phyloP scores from a whole-genome alignment of 2,329 filamentous ascomycete genomes.

The Aspergillus hortae region DNA sequence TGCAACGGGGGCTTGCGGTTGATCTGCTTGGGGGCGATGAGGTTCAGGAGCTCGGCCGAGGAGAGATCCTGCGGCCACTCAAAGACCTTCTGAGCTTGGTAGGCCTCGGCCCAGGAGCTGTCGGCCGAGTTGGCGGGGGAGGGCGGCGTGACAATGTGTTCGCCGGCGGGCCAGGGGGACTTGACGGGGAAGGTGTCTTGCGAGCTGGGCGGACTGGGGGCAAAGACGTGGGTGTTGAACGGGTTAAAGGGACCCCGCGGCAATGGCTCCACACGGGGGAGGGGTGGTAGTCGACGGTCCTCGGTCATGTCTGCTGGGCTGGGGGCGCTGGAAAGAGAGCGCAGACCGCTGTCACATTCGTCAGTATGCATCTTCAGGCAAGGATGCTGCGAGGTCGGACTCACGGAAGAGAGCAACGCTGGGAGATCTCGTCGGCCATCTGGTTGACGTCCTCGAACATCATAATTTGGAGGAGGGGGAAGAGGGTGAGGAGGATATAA shows the following conservation, averaged over 20 bases:
- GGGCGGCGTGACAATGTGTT: constrained; percentile 31
- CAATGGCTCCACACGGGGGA: constrained; percentile 34
- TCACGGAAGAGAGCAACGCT: constrained; percentile 37
- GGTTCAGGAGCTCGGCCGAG: constrained; percentile 28
- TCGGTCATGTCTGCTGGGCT: constrained; percentile 27
- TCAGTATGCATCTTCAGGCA: not conserved
- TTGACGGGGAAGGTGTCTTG: constrained; percentile 35
- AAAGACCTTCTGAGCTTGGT: constrained; percentile 26
- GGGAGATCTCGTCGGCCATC: constrained; percentile 25
- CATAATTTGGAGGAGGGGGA: constrained; percentile 4
- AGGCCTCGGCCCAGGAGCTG: constrained; percentile 33
- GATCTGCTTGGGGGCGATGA: constrained; percentile 35
- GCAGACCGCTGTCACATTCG: constrained; percentile 15
- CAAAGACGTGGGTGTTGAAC: constrained; percentile 26
- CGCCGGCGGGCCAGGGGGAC: constrained; percentile 26
- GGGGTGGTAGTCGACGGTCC: constrained; percentile 35
- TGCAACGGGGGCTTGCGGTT: constrained; percentile 38
- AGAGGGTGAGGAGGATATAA: not conserved
- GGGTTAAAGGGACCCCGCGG: constrained; percentile 38
- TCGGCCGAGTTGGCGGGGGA: constrained; percentile 38
- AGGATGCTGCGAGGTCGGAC: constrained; percentile 9
- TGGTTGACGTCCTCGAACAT: constrained; percentile 32
- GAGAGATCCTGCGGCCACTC: constrained; percentile 36
- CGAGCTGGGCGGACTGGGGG: constrained; percentile 30
- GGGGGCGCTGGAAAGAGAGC: constrained; percentile 20